Base-by-base conservation (phyloP, 179 eudicot genomes). In the Sideroxylon spinosum region DNA sequence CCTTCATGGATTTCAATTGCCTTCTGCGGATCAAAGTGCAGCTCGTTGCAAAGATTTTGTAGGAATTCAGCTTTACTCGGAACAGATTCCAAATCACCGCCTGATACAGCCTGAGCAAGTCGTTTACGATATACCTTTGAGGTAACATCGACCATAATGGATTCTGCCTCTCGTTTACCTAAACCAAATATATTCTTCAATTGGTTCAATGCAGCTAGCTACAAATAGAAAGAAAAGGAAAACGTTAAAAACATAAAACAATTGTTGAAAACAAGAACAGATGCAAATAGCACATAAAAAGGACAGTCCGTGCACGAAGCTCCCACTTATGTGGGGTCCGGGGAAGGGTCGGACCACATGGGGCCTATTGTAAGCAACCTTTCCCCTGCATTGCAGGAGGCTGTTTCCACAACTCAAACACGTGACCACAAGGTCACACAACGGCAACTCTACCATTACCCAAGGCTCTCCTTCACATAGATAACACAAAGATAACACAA, bases 1-100 rank as follows among this genome's bases (percentile, higher is more conserved):
- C 97, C 98, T 91, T 91, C 88, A 87, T 94, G 98, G 73, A 94
- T 90, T 83, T 84, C 92, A 80, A 85, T 82, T 23, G 98, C 98
- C 72, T 91, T 94, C 85, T 89, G 86, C 12, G 97, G 90, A 84
- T 94, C 96, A 76, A 94, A 90, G 68, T 77, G 86, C 86, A 94
- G 75, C 78, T 88, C 92, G 74, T 94, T 95, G 81, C 98, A 94
- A 23, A 94, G 88, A 70, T 81, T 85, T 79, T 94, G 96, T 81
- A 94, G 97, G 79, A 86, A 91, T 64, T 88, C 93, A 19, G 98
- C 98, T 90, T 94, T 94, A 81, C 98, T 94, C 23, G 86, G 90
- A 76, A 93, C 94, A 62, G 90, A 88, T 76, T 85, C 92, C 78
- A 95, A 82, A 73, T 84, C 86, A 73, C 98, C 98, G 52, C 87